Evolutionary conservation across 306 rosid genomes (phyloP).

Genomic region (Dryas alaskensis): DNA sequence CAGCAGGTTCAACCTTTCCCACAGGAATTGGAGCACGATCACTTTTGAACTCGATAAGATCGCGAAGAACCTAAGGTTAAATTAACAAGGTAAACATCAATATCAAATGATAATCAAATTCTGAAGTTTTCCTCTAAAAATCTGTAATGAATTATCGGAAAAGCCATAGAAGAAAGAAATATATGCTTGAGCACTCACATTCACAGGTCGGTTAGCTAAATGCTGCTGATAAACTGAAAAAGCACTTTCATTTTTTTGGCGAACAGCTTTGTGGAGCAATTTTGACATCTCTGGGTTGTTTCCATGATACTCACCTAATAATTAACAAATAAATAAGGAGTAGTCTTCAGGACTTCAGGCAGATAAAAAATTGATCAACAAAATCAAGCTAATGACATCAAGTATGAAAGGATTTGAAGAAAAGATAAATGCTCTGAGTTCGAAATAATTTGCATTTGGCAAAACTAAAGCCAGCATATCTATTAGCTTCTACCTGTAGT

Average conservation of each 20-base stretch:
- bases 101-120: conserved; percentile 7
- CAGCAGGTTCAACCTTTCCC: conserved; percentile 94
- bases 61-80: conserved; percentile 80
- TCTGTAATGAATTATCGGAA: neutral
- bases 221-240: conserved; percentile 96
- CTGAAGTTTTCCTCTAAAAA: neutral
- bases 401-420: neutral
- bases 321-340: conserved; percentile 21
- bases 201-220: conserved; percentile 95
- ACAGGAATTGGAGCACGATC: conserved; percentile 86
- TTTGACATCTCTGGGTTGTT: conserved; percentile 99
- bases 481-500: neutral
- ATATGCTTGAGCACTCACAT: conserved; percentile 53
- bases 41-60: conserved; percentile 93
- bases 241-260: conserved; percentile 91
- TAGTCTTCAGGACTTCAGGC: neutral
- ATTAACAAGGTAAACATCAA: conserved; percentile 15
- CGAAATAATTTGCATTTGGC: neutral
- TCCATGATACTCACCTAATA: conserved; percentile 92
- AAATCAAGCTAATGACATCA: conserved; percentile 1
- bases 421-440: neutral
- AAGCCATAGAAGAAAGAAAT: conserved; percentile 10
- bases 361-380: neutral
- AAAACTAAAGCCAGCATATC: conserved; percentile 7
- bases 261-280: conserved; percentile 99